Percentiles rank a stretch among this genome's conserved stretches.
phyloP scores from a whole-genome alignment of 768 basidiomycete genomes.

The Panaeolus cyanescens region DNA sequence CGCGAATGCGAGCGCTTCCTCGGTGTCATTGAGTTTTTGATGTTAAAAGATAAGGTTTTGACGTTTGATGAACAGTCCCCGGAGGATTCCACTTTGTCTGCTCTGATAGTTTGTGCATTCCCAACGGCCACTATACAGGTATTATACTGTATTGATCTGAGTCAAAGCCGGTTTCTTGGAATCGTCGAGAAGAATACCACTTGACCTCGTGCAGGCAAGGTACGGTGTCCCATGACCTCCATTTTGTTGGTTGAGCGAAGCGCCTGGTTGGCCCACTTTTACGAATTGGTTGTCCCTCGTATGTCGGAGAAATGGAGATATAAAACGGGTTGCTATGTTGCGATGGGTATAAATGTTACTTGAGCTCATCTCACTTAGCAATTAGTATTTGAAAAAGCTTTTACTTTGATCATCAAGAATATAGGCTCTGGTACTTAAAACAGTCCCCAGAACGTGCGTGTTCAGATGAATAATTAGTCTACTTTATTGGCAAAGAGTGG shows the following conservation, averaged over 20 bases:
- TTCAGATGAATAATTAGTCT: neutral
- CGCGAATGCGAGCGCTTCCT: neutral
- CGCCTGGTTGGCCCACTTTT: neutral
- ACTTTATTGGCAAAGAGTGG: neutral
- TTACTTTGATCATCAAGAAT: neutral
- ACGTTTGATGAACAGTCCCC: neutral
- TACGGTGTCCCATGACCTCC: neutral
- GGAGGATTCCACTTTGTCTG: neutral
- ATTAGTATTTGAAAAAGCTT: neutral
- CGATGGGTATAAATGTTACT: neutral
- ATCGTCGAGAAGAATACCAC: neutral
- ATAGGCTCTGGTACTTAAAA: too few species aligned
- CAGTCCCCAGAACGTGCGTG: too few species aligned
- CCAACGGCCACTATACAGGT: neutral
- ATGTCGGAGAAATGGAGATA: neutral
- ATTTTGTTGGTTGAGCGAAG: neutral
- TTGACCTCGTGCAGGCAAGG: neutral
- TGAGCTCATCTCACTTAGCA: neutral
- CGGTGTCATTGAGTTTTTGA: neutral
- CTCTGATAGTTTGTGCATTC: neutral
- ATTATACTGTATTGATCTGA: neutral
- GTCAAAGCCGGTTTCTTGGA: neutral
- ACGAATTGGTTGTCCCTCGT: neutral
- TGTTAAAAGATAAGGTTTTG: neutral
- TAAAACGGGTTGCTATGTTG: neutral